Evolutionary conservation across 2,329 filamentous ascomycete species (phyloP).

Genomic region (Colletotrichum shisoi): DNA sequence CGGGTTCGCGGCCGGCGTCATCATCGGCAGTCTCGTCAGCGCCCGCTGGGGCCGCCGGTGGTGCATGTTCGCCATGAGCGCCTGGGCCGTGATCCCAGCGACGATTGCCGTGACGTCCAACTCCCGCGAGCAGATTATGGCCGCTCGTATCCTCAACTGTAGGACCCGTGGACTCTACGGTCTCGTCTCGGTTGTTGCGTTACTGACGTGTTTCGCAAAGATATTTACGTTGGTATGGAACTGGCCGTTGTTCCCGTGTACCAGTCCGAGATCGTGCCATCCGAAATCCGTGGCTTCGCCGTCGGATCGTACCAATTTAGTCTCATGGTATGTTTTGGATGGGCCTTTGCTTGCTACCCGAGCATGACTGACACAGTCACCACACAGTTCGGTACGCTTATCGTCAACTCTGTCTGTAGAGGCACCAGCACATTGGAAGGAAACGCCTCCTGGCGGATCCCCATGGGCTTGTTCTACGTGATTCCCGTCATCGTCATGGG

Average conservation of each 20-base stretch:
- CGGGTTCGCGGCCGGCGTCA: slow-evolving; percentile 46
- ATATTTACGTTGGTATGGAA: slow-evolving; percentile 53
- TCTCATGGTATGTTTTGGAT: slow-evolving; percentile 39
- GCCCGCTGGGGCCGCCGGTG: slow-evolving; percentile 47
- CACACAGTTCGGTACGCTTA: slow-evolving; percentile 41
- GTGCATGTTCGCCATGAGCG: slow-evolving; percentile 51
- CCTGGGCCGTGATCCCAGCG: slow-evolving; percentile 48
- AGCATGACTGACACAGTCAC: not conserved
- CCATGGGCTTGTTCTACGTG: slow-evolving; percentile 48
- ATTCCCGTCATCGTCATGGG: slow-evolving; percentile 46
- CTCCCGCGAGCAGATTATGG: slow-evolving; percentile 47
- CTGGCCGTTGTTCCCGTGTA: slow-evolving; percentile 50
- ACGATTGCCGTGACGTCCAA: slow-evolving; percentile 48
- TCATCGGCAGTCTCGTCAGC: slow-evolving; percentile 44
- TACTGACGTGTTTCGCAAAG: slow-evolving; percentile 8
- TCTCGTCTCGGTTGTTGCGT: not conserved
- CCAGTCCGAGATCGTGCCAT: slow-evolving; percentile 50
- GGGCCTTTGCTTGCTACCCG: not conserved
- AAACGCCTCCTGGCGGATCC: slow-evolving; percentile 48
- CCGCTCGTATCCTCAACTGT: slow-evolving; percentile 49
- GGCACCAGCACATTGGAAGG: slow-evolving; percentile 45
- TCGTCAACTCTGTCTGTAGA: slow-evolving; percentile 46
- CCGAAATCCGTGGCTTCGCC: slow-evolving; percentile 46
- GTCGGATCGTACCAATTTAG: slow-evolving; percentile 50
- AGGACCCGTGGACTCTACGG: not conserved